Percentiles rank a stretch among this genome's conserved stretches.
phyloP scores from a whole-genome alignment of 75 land plant species.

The Azolla pinnata region DNA sequence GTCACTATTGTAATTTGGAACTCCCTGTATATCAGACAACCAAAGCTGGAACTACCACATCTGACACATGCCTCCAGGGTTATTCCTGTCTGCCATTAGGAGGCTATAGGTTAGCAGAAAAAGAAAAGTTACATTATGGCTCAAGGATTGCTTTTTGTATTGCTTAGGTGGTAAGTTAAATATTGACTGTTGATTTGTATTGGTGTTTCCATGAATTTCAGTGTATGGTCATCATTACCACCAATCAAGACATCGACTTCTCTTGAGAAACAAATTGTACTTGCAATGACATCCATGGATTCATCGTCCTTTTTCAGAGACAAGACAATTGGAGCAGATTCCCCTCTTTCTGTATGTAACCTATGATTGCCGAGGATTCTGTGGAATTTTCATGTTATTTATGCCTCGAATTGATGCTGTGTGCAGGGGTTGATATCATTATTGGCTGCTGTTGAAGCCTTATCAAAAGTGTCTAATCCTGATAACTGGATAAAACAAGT shows the following conservation, averaged over 20 bases:
- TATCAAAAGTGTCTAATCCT: conserved; percentile 43
- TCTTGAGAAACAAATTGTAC: conserved; percentile 48
- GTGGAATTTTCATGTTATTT: neutral
- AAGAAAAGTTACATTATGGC: neutral
- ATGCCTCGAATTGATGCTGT: neutral
- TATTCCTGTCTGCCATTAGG: conserved; percentile 82
- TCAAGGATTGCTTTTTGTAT: no score
- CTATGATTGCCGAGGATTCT: conserved; percentile 4
- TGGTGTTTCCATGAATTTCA: conserved; percentile 29
- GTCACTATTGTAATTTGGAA: no score
- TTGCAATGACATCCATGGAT: conserved; percentile 78
- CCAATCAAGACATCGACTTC: conserved; percentile 58
- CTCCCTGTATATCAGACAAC: conserved; percentile 79
- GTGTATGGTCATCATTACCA: conserved; percentile 92
- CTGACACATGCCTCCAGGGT: conserved; percentile 69
- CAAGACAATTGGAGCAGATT: conserved; percentile 79
- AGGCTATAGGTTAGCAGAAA: conserved; percentile 69
- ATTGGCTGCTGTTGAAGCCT: conserved; percentile 93
- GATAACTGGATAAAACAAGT: conserved; percentile 64
- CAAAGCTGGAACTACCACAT: conserved; percentile 60
- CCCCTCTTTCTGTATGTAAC: conserved; percentile 81
- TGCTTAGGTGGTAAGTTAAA: no score
- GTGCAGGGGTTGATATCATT: conserved; percentile 77
- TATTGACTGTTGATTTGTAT: neutral
- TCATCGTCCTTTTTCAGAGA: conserved; percentile 92